Evolutionary conservation across 2,329 filamentous ascomycete species (phyloP).

Genomic region (Dryadomyces sulphureus): DNA sequence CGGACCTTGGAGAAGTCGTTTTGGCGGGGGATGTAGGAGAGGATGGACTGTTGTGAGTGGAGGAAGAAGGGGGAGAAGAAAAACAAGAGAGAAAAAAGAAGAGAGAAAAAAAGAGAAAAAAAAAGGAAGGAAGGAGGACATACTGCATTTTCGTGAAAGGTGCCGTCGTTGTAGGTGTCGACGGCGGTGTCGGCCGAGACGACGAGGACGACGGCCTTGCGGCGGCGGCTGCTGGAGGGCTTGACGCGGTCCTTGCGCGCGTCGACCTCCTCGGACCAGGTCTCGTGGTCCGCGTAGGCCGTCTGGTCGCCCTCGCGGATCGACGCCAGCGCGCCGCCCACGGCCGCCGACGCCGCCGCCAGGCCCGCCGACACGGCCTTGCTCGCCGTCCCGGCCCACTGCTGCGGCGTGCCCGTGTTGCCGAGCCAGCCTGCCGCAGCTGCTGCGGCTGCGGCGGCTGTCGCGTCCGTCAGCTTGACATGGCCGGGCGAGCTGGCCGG

Average conservation of each 20-base stretch:
- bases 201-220: constrained; percentile 75
- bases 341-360: constrained; percentile 66
- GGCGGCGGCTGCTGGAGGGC: constrained; percentile 22
- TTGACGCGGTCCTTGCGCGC: constrained; percentile 31
- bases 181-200: constrained; percentile 62
- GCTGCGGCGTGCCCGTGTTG: constrained; percentile 73
- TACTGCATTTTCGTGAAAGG: constrained; percentile 69
- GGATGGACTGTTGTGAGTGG: constrained; percentile 46
- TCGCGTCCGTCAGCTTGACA: constrained; percentile 3
- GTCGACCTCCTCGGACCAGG: constrained; percentile 84
- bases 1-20: constrained; percentile 60
- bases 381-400: constrained; percentile 72
- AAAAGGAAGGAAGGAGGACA: constrained; percentile 20
- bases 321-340: constrained; percentile 68
- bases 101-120: background rate
- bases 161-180: constrained; percentile 42
- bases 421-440: constrained; percentile 49
- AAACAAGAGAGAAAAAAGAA: background rate
- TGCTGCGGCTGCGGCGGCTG: constrained; percentile 38
- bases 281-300: constrained; percentile 71
- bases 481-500: too few species aligned
- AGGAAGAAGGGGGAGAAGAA: constrained; percentile 1
- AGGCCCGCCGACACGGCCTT: constrained; percentile 69
- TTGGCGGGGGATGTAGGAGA: constrained; percentile 73
- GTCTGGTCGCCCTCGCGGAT: constrained; percentile 73